Evolutionary conservation across 192 early-diverging fungal species (phyloP).

Genomic region (Linnemannia elongata): DNA sequence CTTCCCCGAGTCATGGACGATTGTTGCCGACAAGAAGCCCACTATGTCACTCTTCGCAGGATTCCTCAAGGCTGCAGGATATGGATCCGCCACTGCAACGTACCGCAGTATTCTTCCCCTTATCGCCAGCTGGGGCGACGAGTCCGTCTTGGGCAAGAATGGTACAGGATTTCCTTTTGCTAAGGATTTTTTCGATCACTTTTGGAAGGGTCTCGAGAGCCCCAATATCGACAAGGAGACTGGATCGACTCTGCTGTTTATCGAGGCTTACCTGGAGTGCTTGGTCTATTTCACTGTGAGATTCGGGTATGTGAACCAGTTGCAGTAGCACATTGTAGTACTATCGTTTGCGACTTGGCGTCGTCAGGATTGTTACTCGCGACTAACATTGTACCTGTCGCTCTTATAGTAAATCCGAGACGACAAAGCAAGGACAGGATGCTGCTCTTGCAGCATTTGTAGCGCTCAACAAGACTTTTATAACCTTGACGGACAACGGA

Average conservation of each 20-base stretch:
- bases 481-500: constrained; percentile 18
- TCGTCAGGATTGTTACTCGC: background rate
- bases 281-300: constrained; percentile 65
- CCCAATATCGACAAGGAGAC: constrained; percentile 61
- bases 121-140: constrained; percentile 57
- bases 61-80: constrained; percentile 76
- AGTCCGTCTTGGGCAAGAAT: constrained; percentile 48
- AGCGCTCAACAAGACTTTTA: constrained; percentile 22
- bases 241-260: constrained; percentile 59
- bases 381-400: background rate
- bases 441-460: constrained; percentile 29
- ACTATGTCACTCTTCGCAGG: constrained; percentile 71
- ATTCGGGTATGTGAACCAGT: constrained; percentile 48
- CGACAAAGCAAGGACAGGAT: constrained; percentile 49
- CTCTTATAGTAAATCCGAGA: constrained; percentile 29
- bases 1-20: constrained; percentile 74
- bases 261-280: constrained; percentile 78
- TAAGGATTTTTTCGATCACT: constrained; percentile 71
- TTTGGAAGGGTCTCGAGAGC: constrained; percentile 70
- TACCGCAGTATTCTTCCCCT: constrained; percentile 87
- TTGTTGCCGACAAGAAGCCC: constrained; percentile 69
- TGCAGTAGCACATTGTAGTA: background rate
- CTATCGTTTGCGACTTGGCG: background rate
- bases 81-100: constrained; percentile 73
- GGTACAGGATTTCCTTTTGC: constrained; percentile 60